Evolutionary conservation across 2,329 filamentous ascomycete species (phyloP).

Genomic region (Epicoccum sorghinum): DNA sequence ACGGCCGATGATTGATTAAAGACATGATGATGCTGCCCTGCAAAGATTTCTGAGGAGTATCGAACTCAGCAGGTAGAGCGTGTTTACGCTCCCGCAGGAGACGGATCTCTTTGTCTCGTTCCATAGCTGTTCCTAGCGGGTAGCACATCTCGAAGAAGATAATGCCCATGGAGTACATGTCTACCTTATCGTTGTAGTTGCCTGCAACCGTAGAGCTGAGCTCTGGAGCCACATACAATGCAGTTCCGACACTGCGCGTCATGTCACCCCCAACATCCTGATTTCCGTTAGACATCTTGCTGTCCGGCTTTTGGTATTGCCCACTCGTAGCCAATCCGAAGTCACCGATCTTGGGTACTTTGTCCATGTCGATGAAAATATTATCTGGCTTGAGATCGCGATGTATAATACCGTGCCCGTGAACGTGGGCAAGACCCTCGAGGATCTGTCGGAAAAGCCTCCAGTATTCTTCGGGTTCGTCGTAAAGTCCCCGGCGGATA

Average conservation of each 20-base stretch:
- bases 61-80: constrained; percentile 74
- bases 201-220: constrained; percentile 76
- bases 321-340: constrained; percentile 93
- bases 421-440: constrained; percentile 88
- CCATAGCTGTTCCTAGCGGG: constrained; percentile 66
- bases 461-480: constrained; percentile 82
- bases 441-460: constrained; percentile 88
- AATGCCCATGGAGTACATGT: constrained; percentile 97
- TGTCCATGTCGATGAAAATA: constrained; percentile 89
- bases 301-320: constrained; percentile 70
- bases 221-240: constrained; percentile 92
- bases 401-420: constrained; percentile 89
- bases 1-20: constrained; percentile 81
- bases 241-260: constrained; percentile 75
- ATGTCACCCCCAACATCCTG: constrained; percentile 62
- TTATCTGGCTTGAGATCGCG: constrained; percentile 97
- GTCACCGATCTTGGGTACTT: constrained; percentile 94
- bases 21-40: constrained; percentile 81
- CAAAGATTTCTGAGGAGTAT: constrained; percentile 67
- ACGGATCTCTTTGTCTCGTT: constrained; percentile 69
- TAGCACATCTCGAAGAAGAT: constrained; percentile 99
- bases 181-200: constrained; percentile 90
- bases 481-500: constrained; percentile 75
- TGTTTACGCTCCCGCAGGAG: constrained; percentile 71
- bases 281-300: constrained; percentile 44